These are phyloP conservation scores for Ramalina intermedia DNA, from an alignment of 495 filamentous ascomycete species.

Conservation along the genomic window DNA sequence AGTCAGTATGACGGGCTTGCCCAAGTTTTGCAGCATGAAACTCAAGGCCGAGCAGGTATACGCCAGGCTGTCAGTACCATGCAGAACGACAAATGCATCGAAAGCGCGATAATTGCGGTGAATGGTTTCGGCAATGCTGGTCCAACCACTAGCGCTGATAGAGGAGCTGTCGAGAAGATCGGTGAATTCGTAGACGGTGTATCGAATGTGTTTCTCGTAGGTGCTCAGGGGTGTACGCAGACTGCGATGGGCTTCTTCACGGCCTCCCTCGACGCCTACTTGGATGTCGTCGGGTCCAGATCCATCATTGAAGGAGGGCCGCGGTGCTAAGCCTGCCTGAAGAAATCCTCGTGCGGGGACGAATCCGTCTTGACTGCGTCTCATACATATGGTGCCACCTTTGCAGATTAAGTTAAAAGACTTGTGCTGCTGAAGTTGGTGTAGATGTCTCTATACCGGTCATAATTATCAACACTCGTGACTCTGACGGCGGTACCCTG, in stretches of 20 bases:
- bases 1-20: constrained; percentile 83
- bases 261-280: constrained; percentile 36
- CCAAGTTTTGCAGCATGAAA: constrained; percentile 87
- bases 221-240: constrained; percentile 68
- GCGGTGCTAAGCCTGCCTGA: constrained; percentile 63
- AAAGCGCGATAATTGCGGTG: constrained; percentile 74
- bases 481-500: constrained; percentile 38
- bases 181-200: constrained; percentile 74
- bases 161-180: constrained; percentile 82
- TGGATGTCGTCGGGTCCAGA: constrained; percentile 41
- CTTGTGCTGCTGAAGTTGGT: background rate
- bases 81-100: constrained; percentile 91
- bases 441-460: constrained; percentile 38
- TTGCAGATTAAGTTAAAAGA: background rate
- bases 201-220: constrained; percentile 72
- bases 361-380: constrained; percentile 47
- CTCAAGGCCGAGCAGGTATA: constrained; percentile 86
- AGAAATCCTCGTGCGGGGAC: constrained; percentile 70
- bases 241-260: constrained; percentile 34
- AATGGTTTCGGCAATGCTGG: constrained; percentile 59
- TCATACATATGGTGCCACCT: constrained; percentile 87
- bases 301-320: constrained; percentile 82
- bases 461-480: constrained; percentile 77
- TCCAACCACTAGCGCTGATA: constrained; percentile 84
- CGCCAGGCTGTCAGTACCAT: constrained; percentile 86